These are phyloP conservation scores for Mucor saturninus DNA, from an alignment of 371 early-diverging fungal species.

Conservation along the genomic window DNA sequence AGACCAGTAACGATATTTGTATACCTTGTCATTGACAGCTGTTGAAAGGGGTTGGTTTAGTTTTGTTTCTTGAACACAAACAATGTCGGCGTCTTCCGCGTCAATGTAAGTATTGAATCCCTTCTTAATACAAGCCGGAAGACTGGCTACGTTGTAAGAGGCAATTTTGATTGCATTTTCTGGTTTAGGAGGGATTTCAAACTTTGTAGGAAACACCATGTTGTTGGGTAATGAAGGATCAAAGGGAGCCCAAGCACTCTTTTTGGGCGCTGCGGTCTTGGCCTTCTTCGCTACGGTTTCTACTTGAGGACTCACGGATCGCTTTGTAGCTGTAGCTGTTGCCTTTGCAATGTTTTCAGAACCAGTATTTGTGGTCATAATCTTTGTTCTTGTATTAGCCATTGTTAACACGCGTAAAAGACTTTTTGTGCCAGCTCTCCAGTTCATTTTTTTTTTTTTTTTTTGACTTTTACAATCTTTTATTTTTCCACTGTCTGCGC, in stretches of 20 bases:
- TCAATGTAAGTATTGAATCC: constrained; percentile 77
- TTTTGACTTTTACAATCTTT: no score
- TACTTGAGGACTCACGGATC: neutral
- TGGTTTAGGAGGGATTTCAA: constrained; percentile 51
- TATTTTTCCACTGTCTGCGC: no score
- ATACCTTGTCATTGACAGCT: constrained; percentile 61
- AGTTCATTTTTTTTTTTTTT: no score
- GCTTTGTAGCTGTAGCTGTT: neutral
- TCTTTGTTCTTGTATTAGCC: constrained; percentile 5
- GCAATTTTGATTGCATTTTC: constrained; percentile 71
- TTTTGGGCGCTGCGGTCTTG: constrained; percentile 2
- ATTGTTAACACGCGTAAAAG: neutral
- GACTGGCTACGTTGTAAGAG: constrained; percentile 83
- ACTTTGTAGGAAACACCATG: constrained; percentile 63
- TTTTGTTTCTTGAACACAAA: constrained; percentile 91
- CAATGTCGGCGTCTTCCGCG: constrained; percentile 84
- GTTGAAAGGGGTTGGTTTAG: constrained; percentile 58
- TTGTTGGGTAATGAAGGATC: constrained; percentile 63
- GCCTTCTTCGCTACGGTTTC: neutral
- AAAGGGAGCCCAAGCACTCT: constrained; percentile 31
- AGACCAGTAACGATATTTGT: constrained; percentile 76
- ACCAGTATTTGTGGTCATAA: neutral
- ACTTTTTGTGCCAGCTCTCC: no score
- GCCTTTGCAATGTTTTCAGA: neutral
- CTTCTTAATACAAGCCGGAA: constrained; percentile 79